Percentiles rank a stretch among this genome's conserved stretches.
These are phyloP conservation scores for Suillus plorans DNA, from an alignment of 768 basidiomycete species.

Conservation along the genomic window DNA sequence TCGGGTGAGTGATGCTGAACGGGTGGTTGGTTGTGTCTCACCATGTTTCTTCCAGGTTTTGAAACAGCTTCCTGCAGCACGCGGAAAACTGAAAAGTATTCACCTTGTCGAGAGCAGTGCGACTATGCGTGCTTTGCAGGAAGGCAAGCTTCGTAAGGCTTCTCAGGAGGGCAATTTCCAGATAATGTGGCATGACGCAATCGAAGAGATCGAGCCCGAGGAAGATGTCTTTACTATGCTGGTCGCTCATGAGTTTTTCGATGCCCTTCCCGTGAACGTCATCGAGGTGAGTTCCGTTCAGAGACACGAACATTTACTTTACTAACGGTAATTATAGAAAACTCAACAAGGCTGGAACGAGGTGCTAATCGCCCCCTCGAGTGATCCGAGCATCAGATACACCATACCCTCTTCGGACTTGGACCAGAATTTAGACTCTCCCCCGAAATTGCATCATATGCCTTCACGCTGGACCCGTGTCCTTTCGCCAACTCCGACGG, in stretches of 20 bases:
- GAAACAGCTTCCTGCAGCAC: constrained; percentile 42
- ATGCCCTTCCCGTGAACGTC: constrained; percentile 90
- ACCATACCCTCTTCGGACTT: constrained; percentile 23
- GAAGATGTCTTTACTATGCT: constrained; percentile 72
- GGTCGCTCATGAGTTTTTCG: constrained; percentile 97
- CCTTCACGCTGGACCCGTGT: constrained; percentile 58
- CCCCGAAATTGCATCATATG: constrained; percentile 11
- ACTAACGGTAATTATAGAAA: constrained; percentile 48
- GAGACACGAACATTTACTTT: neutral
- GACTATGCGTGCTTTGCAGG: constrained; percentile 64
- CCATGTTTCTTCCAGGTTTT: constrained; percentile 42
- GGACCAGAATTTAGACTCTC: constrained; percentile 9
- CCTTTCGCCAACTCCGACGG: constrained; percentile 58
- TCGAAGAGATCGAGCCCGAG: constrained; percentile 62
- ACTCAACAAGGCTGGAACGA: constrained; percentile 82
- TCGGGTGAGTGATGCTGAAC: constrained; percentile 52
- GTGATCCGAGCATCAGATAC: constrained; percentile 38
- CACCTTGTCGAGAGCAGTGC: constrained; percentile 82
- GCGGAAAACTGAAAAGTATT: constrained; percentile 43
- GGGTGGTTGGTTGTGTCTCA: neutral
- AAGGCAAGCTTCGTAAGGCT: constrained; percentile 42
- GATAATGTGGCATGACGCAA: constrained; percentile 69
- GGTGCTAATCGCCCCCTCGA: constrained; percentile 59
- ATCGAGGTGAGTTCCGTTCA: constrained; percentile 60
- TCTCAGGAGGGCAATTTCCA: constrained; percentile 32